These are phyloP conservation scores for Populus alba DNA, from an alignment of 345 rosid genomes.

Conservation along the genomic window DNA sequence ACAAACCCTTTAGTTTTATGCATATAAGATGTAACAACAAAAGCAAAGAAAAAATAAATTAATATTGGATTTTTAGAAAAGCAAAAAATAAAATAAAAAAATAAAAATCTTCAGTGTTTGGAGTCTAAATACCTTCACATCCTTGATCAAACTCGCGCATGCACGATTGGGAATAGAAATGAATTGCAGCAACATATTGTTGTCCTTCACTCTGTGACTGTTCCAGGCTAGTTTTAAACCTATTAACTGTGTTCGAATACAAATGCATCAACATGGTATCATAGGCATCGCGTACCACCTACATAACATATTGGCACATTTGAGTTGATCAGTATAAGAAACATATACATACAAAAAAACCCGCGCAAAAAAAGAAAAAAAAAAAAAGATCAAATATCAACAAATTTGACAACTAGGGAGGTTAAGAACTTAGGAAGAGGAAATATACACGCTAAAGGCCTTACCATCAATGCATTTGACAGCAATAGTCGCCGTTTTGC, in stretches of 20 bases:
- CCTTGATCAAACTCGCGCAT: slow-evolving; percentile 63
- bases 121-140: slow-evolving; percentile 45
- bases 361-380: too few relatives aligned
- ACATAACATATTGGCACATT: slow-evolving; percentile 8
- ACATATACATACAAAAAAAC: background rate
- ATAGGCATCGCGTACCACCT: slow-evolving; percentile 59
- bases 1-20: too few relatives aligned
- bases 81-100: too few relatives aligned
- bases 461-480: slow-evolving; percentile 66
- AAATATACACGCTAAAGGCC: background rate
- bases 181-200: slow-evolving; percentile 64
- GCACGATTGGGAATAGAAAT: slow-evolving; percentile 39
- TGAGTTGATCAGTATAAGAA: background rate
- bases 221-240: slow-evolving; percentile 50
- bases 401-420: background rate
- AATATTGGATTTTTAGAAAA: too few relatives aligned
- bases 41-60: too few relatives aligned
- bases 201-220: slow-evolving; percentile 47
- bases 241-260: slow-evolving; percentile 46
- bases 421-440: background rate
- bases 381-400: background rate
- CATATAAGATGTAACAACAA: too few relatives aligned
- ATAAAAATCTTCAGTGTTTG: too few relatives aligned
- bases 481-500: slow-evolving; percentile 53
- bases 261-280: slow-evolving; percentile 56